These are phyloP conservation scores for Leishmania aethiopica DNA, from an alignment of 208 protist species.

Conservation along the genomic window DNA sequence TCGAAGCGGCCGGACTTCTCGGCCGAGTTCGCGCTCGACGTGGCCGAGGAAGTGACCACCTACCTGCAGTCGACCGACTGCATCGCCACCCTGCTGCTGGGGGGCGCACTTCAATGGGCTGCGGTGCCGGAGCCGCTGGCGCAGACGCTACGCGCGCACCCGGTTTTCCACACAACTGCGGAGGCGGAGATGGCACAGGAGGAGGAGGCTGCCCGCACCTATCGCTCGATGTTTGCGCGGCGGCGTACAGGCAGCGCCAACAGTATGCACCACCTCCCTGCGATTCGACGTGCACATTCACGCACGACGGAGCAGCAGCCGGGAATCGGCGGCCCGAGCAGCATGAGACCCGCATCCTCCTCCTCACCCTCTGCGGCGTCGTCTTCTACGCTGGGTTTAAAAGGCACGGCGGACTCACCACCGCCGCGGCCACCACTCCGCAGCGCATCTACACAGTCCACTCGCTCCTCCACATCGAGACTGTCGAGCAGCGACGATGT, in stretches of 20 bases:
- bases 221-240: slow-evolving; percentile 19
- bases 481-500: not conserved
- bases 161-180: slow-evolving; percentile 26
- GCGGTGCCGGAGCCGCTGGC: slow-evolving; percentile 49
- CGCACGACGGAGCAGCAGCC: not conserved
- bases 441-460: not conserved
- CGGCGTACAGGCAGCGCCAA: slow-evolving; percentile 1
- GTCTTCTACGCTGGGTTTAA: not conserved
- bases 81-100: slow-evolving; percentile 66
- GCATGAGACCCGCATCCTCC: not conserved
- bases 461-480: not conserved
- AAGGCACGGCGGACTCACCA: not conserved
- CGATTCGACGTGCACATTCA: not conserved
- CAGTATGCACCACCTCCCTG: not conserved
- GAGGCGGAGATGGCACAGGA: slow-evolving; percentile 22
- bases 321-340: not conserved
- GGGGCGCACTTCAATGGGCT: slow-evolving; percentile 52
- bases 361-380: not conserved
- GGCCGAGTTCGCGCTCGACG: slow-evolving; percentile 78
- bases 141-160: slow-evolving; percentile 36
- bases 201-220: slow-evolving; percentile 29
- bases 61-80: slow-evolving; percentile 81
- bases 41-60: slow-evolving; percentile 51
- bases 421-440: not conserved
- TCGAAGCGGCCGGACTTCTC: slow-evolving; percentile 76